Percentiles rank a stretch among this genome's conserved stretches.
phyloP scores from a whole-genome alignment of 495 filamentous ascomycete genomes.

The Hyphodiscus hymeniophilus region DNA sequence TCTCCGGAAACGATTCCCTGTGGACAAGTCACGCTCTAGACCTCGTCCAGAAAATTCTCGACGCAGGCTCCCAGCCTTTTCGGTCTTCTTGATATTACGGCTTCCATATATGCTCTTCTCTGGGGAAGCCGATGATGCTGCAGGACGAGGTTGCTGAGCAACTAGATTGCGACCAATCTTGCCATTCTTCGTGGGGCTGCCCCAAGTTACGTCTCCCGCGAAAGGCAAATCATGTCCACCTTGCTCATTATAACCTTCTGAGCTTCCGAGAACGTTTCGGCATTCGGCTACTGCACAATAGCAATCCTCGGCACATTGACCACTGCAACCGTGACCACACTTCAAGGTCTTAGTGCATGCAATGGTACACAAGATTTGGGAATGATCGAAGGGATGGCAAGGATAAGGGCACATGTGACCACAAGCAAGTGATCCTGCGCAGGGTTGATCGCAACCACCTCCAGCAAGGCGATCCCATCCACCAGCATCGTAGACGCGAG shows the following conservation, averaged over 20 bases:
- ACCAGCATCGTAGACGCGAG: slow-evolving; percentile 27
- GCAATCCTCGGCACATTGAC: slow-evolving; percentile 10
- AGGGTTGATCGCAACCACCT: slow-evolving; percentile 46
- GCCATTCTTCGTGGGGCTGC: neutral
- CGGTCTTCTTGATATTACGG: no score
- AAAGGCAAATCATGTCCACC: neutral
- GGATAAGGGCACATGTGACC: slow-evolving; percentile 36
- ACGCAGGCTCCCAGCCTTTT: no score
- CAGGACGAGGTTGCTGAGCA: neutral
- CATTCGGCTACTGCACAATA: slow-evolving; percentile 6
- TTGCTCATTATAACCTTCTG: neutral
- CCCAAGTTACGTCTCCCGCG: no score
- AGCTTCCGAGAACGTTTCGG: neutral
- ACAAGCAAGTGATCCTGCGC: slow-evolving; percentile 36
- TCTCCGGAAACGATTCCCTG: neutral
- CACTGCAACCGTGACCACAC: slow-evolving; percentile 29
- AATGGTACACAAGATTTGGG: slow-evolving; percentile 3
- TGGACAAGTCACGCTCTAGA: neutral
- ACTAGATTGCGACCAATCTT: neutral
- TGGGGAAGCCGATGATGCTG: no score
- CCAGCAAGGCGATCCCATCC: slow-evolving; percentile 47
- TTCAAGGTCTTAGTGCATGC: slow-evolving; percentile 6
- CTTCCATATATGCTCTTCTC: no score
- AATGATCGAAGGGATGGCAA: slow-evolving; percentile 39
- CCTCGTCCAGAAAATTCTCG: neutral